Conservation (phyloP, 345 rosid species). For the Hibiscus mutabilis region DNA sequence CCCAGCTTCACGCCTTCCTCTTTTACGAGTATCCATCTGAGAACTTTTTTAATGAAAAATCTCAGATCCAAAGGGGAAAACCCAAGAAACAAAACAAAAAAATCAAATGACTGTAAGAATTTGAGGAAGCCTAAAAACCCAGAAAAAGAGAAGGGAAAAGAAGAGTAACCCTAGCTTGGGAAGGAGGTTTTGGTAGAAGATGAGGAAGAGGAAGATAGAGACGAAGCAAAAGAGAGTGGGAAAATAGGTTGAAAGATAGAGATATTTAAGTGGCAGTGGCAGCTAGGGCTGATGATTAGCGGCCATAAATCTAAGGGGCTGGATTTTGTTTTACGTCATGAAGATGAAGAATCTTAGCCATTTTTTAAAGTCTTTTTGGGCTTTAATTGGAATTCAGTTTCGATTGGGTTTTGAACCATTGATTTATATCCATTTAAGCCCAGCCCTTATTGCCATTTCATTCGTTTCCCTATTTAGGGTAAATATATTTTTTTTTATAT, state of each 20-base stretch:
- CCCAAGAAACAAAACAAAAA: neutral
- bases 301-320: neutral
- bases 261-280: neutral
- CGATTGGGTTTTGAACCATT: neutral
- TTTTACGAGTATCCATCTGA: conserved; percentile 60
- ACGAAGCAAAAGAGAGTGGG: neutral
- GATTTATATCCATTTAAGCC: neutral
- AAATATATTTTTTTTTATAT: no score
- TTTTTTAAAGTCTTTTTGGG: neutral
- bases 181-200: conserved; percentile 8
- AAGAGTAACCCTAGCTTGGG: conserved; percentile 30
- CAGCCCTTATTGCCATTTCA: no score
- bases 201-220: neutral
- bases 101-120: conserved; percentile 1
- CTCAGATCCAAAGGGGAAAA: conserved; percentile 23
- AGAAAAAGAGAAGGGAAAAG: neutral
- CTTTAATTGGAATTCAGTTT: neutral
- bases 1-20: conserved; percentile 56
- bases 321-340: neutral
- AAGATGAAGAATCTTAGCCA: neutral
- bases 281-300: neutral
- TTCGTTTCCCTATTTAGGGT: no score
- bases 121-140: neutral
- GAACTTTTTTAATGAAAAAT: conserved; percentile 1
- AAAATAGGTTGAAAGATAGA: neutral